Base-by-base conservation (phyloP, 495 filamentous ascomycete species). In the Xylaria telfairii region DNA sequence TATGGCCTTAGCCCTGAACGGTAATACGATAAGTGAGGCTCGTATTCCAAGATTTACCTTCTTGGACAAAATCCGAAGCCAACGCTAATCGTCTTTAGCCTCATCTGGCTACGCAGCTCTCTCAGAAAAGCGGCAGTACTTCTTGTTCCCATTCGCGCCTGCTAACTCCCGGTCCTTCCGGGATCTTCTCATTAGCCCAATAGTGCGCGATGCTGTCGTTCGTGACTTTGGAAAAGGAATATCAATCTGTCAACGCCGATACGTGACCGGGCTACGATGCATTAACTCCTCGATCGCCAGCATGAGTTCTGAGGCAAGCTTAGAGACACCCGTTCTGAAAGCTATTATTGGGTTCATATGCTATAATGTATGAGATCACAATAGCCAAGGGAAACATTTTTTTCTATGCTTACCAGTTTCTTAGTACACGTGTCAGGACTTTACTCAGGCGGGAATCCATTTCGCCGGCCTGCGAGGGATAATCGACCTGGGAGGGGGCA, bases 281-380 rank as follows among this genome's bases (percentile, higher is more conserved):
- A 70, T 70, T 42, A 70, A 70, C 39, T 64, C 59, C 17, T 70
- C 68, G 44, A 63, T 70, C 34, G 68, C 68, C 19, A 70, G 44
- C 37, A 64, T 34, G 68, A 51, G 68, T 47, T 21, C 59, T 17
- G 32, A 56, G 60, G 60, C 30, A 42, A 47, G 60, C 34, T 47
- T 70, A 70, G 47, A 65, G 68, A 56, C 34, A 19, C 28, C 15
- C 28, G 59, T 70, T 26, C 57, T 70, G 13, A 57, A n/a, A 60
- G 68, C 60, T 53, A 65, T 70, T 70, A 70, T 70, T 13, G 68
- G 68, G 68, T 70, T 70, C 60, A 70, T 70, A 64, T 70, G 68
- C 60, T 70, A 70, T 65, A 70, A 70, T 70, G 68, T 70, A 70
- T 47, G 68, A 65, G 47, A 28, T 70, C 47, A n/a, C 60, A n/a